These are phyloP conservation scores for Deinandra increscens DNA, from an alignment of 129 eudicot genomes.

Conservation along the genomic window DNA sequence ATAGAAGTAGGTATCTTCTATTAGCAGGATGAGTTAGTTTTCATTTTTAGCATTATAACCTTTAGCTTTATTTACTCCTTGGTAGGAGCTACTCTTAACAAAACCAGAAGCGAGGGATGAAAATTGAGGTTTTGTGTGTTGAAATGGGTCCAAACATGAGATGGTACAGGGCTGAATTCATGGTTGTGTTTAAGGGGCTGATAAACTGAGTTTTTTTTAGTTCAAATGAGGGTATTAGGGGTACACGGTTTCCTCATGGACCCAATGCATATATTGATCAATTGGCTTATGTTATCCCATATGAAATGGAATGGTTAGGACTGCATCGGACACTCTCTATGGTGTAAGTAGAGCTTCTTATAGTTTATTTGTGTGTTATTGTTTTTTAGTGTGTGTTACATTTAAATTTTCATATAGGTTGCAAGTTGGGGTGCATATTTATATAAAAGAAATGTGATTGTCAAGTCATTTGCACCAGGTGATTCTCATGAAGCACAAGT, in stretches of 20 bases:
- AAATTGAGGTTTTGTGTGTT: no score
- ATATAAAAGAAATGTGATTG: slow-evolving; percentile 46
- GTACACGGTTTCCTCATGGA: slow-evolving; percentile 79
- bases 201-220: no score
- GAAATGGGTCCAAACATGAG: no score
- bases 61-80: no score
- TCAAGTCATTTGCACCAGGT: slow-evolving; percentile 62
- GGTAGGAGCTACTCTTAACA: no score
- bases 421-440: slow-evolving; percentile 61
- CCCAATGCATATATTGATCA: slow-evolving; percentile 68
- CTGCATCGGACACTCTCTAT: slow-evolving; percentile 69
- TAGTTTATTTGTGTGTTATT: background rate
- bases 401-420: slow-evolving; percentile 28
- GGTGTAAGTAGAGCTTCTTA: slow-evolving; percentile 42
- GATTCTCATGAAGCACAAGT: slow-evolving; percentile 61
- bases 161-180: no score
- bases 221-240: no score
- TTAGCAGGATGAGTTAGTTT: no score
- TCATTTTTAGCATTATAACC: no score
- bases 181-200: no score
- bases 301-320: slow-evolving; percentile 57
- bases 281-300: slow-evolving; percentile 65
- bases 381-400: background rate
- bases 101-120: no score
- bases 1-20: no score